These are phyloP conservation scores for Russula brevipes DNA, from an alignment of 768 basidiomycete genomes.

Conservation along the genomic window DNA sequence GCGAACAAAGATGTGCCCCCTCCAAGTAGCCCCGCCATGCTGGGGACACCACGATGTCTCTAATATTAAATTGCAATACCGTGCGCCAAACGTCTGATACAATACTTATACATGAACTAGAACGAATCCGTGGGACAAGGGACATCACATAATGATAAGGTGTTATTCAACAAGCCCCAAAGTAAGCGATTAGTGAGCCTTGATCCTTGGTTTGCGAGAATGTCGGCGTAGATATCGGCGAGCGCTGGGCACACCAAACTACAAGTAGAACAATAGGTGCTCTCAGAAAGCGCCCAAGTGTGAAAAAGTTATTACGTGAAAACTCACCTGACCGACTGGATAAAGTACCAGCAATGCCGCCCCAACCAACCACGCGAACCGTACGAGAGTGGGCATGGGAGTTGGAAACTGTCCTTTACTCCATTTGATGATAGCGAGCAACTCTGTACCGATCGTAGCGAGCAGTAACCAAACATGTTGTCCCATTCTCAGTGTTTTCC, in stretches of 20 bases:
- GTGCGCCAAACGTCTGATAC: not conserved
- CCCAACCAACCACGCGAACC: constrained; percentile 62
- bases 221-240: constrained; percentile 22
- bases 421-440: constrained; percentile 81
- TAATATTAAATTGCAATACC: constrained; percentile 1
- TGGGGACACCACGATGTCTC: not conserved
- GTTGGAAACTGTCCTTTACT: constrained; percentile 62
- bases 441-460: constrained; percentile 78
- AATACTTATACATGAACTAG: not conserved
- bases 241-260: constrained; percentile 26
- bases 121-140: not conserved
- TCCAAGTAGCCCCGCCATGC: not conserved
- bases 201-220: constrained; percentile 14
- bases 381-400: constrained; percentile 58
- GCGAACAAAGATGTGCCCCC: constrained; percentile 3
- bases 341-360: constrained; percentile 59
- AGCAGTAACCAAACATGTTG: constrained; percentile 84
- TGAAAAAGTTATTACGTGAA: constrained; percentile 8
- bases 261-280: constrained; percentile 20
- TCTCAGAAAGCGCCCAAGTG: constrained; percentile 5
- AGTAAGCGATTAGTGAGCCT: constrained; percentile 17
- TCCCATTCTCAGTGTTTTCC: constrained; percentile 82
- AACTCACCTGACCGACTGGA: constrained; percentile 59
- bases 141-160: not conserved
- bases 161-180: not conserved